Percentiles rank a stretch among this genome's conserved stretches.
Evolutionary conservation across 1,284 basidiomycete genomes (phyloP).

Genomic region (Tilletia caries): DNA sequence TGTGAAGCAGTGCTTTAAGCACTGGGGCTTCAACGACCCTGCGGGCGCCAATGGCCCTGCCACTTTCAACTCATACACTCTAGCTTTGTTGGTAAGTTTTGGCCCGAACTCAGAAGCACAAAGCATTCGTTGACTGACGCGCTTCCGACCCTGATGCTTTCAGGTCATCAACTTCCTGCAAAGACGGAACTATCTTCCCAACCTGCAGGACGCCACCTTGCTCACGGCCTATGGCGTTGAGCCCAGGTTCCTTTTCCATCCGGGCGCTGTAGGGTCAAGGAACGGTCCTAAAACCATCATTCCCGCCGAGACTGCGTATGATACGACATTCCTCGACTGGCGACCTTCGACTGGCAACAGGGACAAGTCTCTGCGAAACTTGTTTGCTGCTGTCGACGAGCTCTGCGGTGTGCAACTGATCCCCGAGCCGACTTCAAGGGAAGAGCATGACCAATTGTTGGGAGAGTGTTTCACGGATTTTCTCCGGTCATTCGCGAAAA

Average conservation of each 20-base stretch:
- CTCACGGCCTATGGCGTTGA: constrained; percentile 27
- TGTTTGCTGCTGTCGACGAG: background rate
- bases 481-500: background rate
- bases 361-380: background rate
- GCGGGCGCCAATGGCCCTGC: constrained; percentile 27
- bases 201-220: constrained; percentile 46
- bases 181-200: constrained; percentile 43
- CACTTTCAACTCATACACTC: constrained; percentile 42
- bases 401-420: background rate
- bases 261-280: constrained; percentile 20
- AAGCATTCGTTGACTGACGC: constrained; percentile 16
- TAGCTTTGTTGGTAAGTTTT: constrained; percentile 28
- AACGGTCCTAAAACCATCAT: background rate
- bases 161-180: constrained; percentile 49
- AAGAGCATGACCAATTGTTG: background rate
- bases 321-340: constrained; percentile 10
- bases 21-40: constrained; percentile 39
- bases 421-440: background rate
- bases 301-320: background rate
- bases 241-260: constrained; percentile 32
- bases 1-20: constrained; percentile 41
- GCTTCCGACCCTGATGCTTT: constrained; percentile 24
- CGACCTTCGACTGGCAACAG: background rate
- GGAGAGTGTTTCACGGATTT: background rate
- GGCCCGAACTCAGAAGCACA: background rate